A percentile compares a stretch with the other conserved stretches of the same genome.
These are phyloP conservation scores for Vitis hybrid DNA, from an alignment of 177 flowering plant species.

Conservation along the genomic window DNA sequence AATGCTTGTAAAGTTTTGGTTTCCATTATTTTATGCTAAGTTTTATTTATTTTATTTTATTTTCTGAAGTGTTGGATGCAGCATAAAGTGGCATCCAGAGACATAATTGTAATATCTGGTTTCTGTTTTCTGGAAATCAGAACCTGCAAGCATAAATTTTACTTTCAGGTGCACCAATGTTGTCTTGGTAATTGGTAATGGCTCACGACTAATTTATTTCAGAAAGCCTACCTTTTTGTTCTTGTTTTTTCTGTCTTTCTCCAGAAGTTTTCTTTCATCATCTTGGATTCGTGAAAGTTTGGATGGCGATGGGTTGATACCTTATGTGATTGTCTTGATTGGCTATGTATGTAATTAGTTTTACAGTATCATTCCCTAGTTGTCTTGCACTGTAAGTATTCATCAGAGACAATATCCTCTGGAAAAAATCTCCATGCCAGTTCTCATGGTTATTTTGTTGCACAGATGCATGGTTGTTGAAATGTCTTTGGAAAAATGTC, in stretches of 20 bases:
- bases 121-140: constrained; percentile 12
- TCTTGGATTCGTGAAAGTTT: neutral
- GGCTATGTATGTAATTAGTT: neutral
- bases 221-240: neutral
- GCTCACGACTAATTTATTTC: neutral
- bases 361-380: neutral
- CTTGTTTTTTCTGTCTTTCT: neutral
- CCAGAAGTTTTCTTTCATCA: neutral
- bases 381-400: neutral
- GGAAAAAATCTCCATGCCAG: neutral
- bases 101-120: constrained; percentile 16
- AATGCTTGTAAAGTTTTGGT: neutral
- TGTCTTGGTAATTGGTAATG: neutral
- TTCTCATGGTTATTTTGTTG: no score
- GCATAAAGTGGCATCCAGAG: constrained; percentile 94
- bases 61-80: constrained; percentile 77
- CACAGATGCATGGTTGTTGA: no score
- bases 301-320: neutral
- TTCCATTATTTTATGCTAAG: neutral
- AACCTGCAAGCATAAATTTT: constrained; percentile 1
- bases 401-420: neutral
- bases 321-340: neutral
- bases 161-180: constrained; percentile 6
- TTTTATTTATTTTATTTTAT: neutral
- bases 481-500: no score